Percentiles rank a stretch among this genome's conserved stretches.
phyloP scores from a whole-genome alignment of 1,139 yeast genomes.

The Kodamaea suecica region DNA sequence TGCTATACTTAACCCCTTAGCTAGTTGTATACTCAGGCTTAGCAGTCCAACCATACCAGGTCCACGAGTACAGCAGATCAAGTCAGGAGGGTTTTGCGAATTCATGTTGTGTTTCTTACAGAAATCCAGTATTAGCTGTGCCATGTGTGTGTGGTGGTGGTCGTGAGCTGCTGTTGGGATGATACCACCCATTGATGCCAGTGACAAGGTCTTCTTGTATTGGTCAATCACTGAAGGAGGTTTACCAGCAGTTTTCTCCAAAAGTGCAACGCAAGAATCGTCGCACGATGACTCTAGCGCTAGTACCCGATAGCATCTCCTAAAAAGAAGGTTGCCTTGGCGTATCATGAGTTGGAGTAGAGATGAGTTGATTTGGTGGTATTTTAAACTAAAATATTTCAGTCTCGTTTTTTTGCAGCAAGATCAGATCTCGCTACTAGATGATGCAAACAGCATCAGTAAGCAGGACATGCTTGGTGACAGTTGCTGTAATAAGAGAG shows the following conservation, averaged over 20 bases:
- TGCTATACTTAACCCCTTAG: slow-evolving; percentile 79
- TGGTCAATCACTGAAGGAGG: slow-evolving; percentile 60
- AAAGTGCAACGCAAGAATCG: slow-evolving; percentile 83
- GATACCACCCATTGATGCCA: slow-evolving; percentile 73
- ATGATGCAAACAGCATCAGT: no score
- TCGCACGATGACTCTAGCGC: slow-evolving; percentile 95
- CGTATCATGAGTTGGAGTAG: background rate
- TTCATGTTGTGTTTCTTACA: slow-evolving; percentile 24
- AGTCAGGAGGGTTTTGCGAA: slow-evolving; percentile 51
- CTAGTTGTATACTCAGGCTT: slow-evolving; percentile 77
- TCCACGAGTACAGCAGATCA: slow-evolving; percentile 88
- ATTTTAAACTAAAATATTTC: no score
- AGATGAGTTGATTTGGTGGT: no score
- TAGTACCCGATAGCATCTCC: slow-evolving; percentile 57
- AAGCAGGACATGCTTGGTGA: no score
- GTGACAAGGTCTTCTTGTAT: slow-evolving; percentile 62
- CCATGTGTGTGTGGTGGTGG: slow-evolving; percentile 66
- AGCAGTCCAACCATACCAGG: slow-evolving; percentile 96
- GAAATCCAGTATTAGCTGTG: slow-evolving; percentile 31
- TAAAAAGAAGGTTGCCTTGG: background rate
- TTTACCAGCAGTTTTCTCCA: slow-evolving; percentile 43
- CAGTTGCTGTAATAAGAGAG: no score
- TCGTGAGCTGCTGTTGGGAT: slow-evolving; percentile 82
- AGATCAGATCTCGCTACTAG: no score
- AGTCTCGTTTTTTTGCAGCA: no score